Evolutionary conservation across 23 red algal genomes (phyloP).

Genomic region (Gracilariopsis chorda): DNA sequence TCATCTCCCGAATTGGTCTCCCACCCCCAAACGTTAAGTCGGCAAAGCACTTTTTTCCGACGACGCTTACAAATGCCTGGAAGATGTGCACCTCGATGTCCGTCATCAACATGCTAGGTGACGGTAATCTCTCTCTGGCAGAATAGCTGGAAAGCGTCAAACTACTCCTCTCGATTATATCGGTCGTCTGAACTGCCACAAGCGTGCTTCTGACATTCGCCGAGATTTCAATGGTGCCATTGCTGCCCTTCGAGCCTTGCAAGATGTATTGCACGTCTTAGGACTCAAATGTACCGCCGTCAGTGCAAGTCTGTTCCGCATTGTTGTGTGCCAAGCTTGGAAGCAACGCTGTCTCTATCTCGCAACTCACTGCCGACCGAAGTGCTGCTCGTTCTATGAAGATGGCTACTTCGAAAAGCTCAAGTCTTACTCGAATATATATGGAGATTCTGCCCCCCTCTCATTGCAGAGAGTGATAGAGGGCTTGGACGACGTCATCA

Average conservation of each 20-base stretch:
- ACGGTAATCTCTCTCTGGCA: background rate
- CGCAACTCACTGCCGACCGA: background rate
- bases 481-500: conserved; percentile 15
- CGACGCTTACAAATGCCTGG: conserved; percentile 41
- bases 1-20: conserved; percentile 1
- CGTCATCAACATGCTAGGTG: background rate
- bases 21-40: conserved; percentile 12
- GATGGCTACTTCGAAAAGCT: conserved; percentile 9
- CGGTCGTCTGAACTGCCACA: conserved; percentile 28
- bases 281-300: background rate
- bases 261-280: background rate
- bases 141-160: no score
- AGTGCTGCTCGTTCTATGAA: conserved; percentile 1
- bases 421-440: background rate
- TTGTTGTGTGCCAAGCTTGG: background rate
- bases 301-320: background rate
- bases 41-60: conserved; percentile 31
- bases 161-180: no score
- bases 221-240: conserved; percentile 16
- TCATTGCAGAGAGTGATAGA: background rate
- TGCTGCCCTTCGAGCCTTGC: background rate
- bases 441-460: background rate
- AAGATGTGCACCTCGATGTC: conserved; percentile 4
- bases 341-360: background rate
- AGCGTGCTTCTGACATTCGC: conserved; percentile 7